These are phyloP conservation scores for Alternaria dauci DNA, from an alignment of 2,329 filamentous ascomycete genomes.

Conservation along the genomic window DNA sequence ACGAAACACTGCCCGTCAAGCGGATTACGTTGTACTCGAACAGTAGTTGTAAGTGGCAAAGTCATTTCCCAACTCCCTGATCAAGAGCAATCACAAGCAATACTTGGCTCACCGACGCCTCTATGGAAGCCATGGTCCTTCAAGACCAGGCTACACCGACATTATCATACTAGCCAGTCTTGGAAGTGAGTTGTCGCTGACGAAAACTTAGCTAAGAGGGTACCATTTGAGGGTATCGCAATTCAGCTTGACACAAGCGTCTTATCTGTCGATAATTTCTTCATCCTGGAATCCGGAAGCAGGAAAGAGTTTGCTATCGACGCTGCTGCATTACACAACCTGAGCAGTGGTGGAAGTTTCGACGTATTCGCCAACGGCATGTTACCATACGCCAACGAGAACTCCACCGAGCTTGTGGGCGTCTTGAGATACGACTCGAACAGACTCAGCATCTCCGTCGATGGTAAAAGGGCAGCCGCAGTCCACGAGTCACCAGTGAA, in stretches of 20 bases:
- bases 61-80: not conserved
- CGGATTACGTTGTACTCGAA: constrained; percentile 62
- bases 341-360: constrained; percentile 6
- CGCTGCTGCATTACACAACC: not conserved
- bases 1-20: constrained; percentile 59
- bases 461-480: constrained; percentile 62
- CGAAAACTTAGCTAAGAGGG: not conserved
- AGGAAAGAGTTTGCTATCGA: not conserved
- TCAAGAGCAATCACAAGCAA: not conserved
- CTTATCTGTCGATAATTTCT: not conserved
- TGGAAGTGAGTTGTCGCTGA: not conserved
- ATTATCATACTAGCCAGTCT: not conserved
- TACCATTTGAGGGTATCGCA: not conserved
- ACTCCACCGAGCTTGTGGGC: constrained; percentile 64
- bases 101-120: not conserved
- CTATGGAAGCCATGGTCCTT: not conserved
- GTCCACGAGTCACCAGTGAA: constrained; percentile 48
- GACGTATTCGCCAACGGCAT: constrained; percentile 64
- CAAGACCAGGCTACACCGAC: not conserved
- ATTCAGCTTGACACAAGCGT: not conserved
- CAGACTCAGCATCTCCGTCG: constrained; percentile 64
- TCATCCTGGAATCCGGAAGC: not conserved
- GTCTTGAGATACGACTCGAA: constrained; percentile 68
- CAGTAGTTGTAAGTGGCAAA: constrained; percentile 44
- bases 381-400: constrained; percentile 50